These are phyloP conservation scores for Zalerion maritima DNA, from an alignment of 495 filamentous ascomycete genomes.

Conservation along the genomic window DNA sequence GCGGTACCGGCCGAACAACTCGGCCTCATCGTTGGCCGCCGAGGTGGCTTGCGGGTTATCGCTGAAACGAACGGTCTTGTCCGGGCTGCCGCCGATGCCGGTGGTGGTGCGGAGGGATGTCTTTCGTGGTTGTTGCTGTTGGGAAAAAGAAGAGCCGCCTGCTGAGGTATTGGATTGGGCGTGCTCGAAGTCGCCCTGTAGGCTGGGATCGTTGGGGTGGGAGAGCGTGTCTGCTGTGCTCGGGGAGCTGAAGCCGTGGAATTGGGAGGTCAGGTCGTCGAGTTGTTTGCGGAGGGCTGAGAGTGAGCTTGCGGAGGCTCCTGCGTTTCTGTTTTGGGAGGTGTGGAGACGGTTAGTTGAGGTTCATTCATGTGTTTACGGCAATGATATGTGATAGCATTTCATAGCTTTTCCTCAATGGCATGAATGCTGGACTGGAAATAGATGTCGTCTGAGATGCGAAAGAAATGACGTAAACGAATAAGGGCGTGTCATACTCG, in stretches of 20 bases:
- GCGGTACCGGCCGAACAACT: constrained; percentile 51
- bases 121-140: constrained; percentile 27
- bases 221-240: constrained; percentile 34
- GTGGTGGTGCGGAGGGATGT: constrained; percentile 38
- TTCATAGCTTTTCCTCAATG: no score
- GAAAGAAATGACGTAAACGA: no score
- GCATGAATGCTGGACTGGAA: no score
- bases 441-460: no score
- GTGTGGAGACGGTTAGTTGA: neutral
- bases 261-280: constrained; percentile 42
- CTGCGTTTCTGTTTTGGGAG: constrained; percentile 26
- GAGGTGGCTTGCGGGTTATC: constrained; percentile 43
- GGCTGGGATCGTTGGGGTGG: constrained; percentile 51
- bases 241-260: constrained; percentile 42
- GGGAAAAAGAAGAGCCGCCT: constrained; percentile 20
- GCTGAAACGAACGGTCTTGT: constrained; percentile 86
- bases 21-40: constrained; percentile 29
- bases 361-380: no score
- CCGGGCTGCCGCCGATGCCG: constrained; percentile 20
- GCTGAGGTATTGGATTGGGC: constrained; percentile 23
- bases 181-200: constrained; percentile 51
- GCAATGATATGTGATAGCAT: no score
- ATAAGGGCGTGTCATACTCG: constrained; percentile 24
- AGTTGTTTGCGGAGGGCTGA: constrained; percentile 42
- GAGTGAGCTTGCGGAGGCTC: constrained; percentile 31